Evolutionary conservation across 148 eudicot species (phyloP), one percentile per base, ranked within the genome.

Genomic region (Persicaria tinctoria): DNA sequence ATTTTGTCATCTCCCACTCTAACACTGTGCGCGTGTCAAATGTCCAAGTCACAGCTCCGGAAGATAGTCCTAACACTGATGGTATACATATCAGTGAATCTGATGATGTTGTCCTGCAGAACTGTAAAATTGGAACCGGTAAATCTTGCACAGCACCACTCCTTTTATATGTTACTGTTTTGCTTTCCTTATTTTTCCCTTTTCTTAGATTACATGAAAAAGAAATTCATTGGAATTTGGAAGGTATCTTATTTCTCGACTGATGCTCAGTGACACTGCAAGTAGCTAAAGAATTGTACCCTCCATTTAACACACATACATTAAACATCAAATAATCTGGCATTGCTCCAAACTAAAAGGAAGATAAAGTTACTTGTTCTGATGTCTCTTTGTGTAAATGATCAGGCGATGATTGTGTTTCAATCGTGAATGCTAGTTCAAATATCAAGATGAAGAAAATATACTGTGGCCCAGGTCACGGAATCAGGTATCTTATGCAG

Each of bases 401-500:
- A 73, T 48, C 74, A 95, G 99, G 99, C 54, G 99, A 95, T 70
- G 99, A 95, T 75, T 95, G 99, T 80, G 75, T 95, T 76, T 95
- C 99, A 4, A 95, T 95, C 46, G 99, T 92, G 46, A 90, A 82
- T 75, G 97, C 78, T 45, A 90, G 97, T 80, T 90, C 99, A 70
- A 83, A 55, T 75, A 90, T 95, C 82, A 92, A 95, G 86, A 95
- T 95, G 99, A 92, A 92, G 97, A 84, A 70, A 64, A 89, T 95
- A 46, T 84, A 85, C 57, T 95, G 99, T 77, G 99, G 99, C 70
- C 99, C 99, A 44, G 99, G 99, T 60, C 99, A 95, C 82, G 96
- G 93, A 79, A 87, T 91, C 74, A 91, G 96, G 96, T 91, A 84
- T 48, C 46, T 57, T 51, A 73, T 73, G 16, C 73, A 46, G 53